Conservation (phyloP, 169 alveolate species). For the Eimeria nieschulzi region DNA sequence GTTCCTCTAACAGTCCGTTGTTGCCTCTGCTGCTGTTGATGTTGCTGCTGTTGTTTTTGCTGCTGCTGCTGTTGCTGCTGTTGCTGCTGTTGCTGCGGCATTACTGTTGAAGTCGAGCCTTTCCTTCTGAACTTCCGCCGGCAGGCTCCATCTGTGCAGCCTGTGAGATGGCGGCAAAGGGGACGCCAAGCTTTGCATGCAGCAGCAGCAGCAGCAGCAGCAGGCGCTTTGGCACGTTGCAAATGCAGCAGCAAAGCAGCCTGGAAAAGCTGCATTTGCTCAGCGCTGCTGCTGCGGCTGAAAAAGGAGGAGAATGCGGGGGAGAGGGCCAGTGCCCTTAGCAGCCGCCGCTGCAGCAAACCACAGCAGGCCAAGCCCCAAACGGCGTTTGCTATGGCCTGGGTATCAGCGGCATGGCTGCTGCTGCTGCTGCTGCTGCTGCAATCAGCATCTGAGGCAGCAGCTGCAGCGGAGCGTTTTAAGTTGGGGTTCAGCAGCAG, state of each 20-base stretch:
- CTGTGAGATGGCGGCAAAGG: not conserved
- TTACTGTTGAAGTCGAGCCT: too few species aligned
- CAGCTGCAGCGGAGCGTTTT: not conserved
- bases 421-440: slow-evolving; percentile 54
- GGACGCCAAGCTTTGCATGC: too few species aligned
- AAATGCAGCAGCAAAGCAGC: slow-evolving; percentile 45
- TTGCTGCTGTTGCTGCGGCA: slow-evolving; percentile 4
- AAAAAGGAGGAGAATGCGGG: not conserved
- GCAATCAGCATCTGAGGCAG: slow-evolving; percentile 1
- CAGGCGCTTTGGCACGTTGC: slow-evolving; percentile 19
- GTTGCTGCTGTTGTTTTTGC: not conserved
- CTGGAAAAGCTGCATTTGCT: slow-evolving; percentile 29
- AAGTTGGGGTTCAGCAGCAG: not conserved
- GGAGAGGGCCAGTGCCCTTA: not conserved
- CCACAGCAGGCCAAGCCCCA: slow-evolving; percentile 66
- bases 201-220: not conserved
- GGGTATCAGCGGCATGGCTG: slow-evolving; percentile 11
- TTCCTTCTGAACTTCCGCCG: too few species aligned
- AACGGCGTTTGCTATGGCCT: slow-evolving; percentile 50
- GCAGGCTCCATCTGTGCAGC: not conserved
- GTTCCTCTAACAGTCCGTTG: not conserved
- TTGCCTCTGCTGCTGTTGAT: not conserved
- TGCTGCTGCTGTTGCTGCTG: not conserved
- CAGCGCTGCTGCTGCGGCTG: slow-evolving; percentile 33
- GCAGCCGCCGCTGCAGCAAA: slow-evolving; percentile 46